phyloP scores from a whole-genome alignment of 371 early-diverging fungal species.

The Syncephalis fuscata region DNA sequence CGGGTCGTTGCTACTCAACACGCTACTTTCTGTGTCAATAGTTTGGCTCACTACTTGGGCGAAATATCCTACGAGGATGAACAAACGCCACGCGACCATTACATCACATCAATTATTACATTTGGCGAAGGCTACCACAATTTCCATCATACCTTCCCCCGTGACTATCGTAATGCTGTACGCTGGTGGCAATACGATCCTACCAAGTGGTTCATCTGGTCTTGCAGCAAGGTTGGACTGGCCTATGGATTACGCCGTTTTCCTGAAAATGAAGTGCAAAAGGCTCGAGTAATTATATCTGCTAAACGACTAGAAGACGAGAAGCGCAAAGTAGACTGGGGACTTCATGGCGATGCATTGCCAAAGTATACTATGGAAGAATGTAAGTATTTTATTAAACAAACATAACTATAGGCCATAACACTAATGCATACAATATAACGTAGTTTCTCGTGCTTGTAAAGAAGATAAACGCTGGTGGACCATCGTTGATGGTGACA shows the following conservation, averaged over 20 bases:
- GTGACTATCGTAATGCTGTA: conserved; percentile 91
- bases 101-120: conserved; percentile 63
- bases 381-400: conserved; percentile 28
- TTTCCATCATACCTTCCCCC: conserved; percentile 91
- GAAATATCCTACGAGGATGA: conserved; percentile 58
- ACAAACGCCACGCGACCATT: conserved; percentile 62
- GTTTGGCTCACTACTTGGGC: conserved; percentile 68
- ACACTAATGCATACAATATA: neutral
- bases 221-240: conserved; percentile 45
- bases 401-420: neutral
- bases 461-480: conserved; percentile 34
- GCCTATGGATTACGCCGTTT: conserved; percentile 76
- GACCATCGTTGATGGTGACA: conserved; percentile 71
- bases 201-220: conserved; percentile 83
- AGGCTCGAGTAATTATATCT: conserved; percentile 67
- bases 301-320: conserved; percentile 52
- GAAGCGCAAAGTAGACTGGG: conserved; percentile 50
- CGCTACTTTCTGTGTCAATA: conserved; percentile 91
- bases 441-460: neutral
- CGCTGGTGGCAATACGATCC: conserved; percentile 84
- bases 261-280: conserved; percentile 77
- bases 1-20: conserved; percentile 81
- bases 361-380: conserved; percentile 63
- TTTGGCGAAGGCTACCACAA: conserved; percentile 81
- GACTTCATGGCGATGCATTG: conserved; percentile 46